Evolutionary conservation across 2,329 filamentous ascomycete species (phyloP).

Genomic region (Hypoxylon sp.): DNA sequence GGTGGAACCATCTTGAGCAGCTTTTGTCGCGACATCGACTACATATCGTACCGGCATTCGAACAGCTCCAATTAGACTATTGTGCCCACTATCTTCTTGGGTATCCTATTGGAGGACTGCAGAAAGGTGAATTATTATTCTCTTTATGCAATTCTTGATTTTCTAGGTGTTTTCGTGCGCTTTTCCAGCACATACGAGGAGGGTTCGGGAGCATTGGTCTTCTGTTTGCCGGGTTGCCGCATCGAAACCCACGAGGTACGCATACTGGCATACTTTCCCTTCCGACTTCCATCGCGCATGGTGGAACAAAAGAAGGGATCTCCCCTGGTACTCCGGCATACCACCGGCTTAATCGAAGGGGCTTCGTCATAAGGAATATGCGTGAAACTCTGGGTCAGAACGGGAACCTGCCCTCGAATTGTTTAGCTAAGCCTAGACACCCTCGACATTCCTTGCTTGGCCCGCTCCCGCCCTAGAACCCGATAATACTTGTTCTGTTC

Average conservation of each 20-base stretch:
- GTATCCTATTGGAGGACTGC: constrained; percentile 8
- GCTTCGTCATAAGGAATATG: constrained; percentile 42
- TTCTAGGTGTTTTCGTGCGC: constrained; percentile 14
- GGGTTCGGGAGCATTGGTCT: constrained; percentile 33
- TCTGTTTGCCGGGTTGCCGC: constrained; percentile 44
- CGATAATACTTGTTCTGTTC: constrained; percentile 41
- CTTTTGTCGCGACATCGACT: constrained; percentile 12
- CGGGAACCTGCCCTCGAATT: constrained; percentile 44
- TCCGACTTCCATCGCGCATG: constrained; percentile 36
- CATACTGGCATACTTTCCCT: constrained; percentile 42
- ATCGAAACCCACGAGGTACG: constrained; percentile 44
- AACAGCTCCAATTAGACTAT: constrained; percentile 11
- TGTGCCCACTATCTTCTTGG: background rate
- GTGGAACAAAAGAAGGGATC: constrained; percentile 41
- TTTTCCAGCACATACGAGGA: constrained; percentile 19
- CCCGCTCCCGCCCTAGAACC: constrained; percentile 46
- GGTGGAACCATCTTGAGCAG: constrained; percentile 19
- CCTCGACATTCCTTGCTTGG: constrained; percentile 52
- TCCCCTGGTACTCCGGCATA: constrained; percentile 36
- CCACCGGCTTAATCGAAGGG: constrained; percentile 27
- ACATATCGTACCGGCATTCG: constrained; percentile 18
- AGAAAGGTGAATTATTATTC: constrained; percentile 36
- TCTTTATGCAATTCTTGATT: constrained; percentile 5
- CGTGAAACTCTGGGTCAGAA: constrained; percentile 44
- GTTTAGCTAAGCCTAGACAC: constrained; percentile 44